A percentile compares a stretch with the other conserved stretches of the same genome.
Conservation (phyloP, 2,329 filamentous ascomycete genomes). For the Stemphylium vesicarium region DNA sequence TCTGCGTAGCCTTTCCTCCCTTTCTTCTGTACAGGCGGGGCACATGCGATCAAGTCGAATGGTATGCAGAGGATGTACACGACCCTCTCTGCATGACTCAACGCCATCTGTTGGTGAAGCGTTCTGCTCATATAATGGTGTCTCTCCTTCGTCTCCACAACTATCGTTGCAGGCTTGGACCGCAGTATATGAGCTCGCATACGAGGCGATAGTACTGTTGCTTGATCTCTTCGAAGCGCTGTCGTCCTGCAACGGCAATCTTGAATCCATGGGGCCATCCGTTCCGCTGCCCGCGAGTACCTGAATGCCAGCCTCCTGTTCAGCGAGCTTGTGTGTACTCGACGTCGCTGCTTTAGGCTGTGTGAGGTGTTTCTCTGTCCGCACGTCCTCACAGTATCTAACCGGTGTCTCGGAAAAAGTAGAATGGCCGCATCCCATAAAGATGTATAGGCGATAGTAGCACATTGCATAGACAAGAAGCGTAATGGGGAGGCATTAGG, state of each 20-base stretch:
- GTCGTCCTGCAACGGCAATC: not conserved
- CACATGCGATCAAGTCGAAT: conserved; percentile 1
- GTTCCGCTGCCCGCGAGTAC: too few relatives aligned
- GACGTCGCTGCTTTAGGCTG: too few relatives aligned
- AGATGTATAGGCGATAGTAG: conserved; percentile 53
- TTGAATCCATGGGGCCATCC: not conserved
- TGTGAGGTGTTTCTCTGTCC: not conserved
- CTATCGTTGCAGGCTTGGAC: not conserved
- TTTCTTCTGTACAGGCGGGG: conserved; percentile 8
- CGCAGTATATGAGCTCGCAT: not conserved
- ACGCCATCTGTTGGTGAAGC: not conserved
- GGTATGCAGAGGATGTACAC: conserved; percentile 6
- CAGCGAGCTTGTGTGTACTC: too few relatives aligned
- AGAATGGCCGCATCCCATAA: conserved; percentile 52
- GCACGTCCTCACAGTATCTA: conserved; percentile 40
- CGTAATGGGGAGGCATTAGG: not conserved
- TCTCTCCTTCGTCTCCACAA: too few relatives aligned
- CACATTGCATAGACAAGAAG: conserved; percentile 43
- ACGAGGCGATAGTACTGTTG: not conserved
- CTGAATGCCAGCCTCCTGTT: too few relatives aligned
- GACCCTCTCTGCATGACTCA: conserved; percentile 1
- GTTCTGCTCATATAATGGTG: too few relatives aligned
- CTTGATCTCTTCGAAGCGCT: not conserved
- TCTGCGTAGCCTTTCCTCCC: conserved; percentile 7
- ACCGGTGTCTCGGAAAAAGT: conserved; percentile 43